phyloP scores from a whole-genome alignment of 176 grass and related monocot species.

The Neostapfia colusana region DNA sequence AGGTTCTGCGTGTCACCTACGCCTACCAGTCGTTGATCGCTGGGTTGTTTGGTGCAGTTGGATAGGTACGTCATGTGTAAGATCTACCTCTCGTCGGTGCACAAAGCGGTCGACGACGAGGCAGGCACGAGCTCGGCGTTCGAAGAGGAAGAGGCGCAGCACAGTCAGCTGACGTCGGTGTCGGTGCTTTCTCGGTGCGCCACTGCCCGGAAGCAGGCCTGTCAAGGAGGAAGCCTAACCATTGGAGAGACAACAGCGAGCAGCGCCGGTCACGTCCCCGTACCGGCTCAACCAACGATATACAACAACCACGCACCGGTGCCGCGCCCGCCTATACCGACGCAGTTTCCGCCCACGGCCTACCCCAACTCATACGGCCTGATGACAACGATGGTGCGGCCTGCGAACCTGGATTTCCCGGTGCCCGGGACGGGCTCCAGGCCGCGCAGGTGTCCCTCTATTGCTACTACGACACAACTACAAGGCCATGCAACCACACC shows the following conservation, averaged over 20 bases:
- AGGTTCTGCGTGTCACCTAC: neutral
- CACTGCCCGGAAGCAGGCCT: neutral
- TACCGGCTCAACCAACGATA: neutral
- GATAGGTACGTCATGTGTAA: conserved; percentile 38
- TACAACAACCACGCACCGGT: neutral
- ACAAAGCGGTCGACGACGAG: neutral
- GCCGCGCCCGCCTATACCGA: neutral
- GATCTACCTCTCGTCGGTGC: conserved; percentile 34
- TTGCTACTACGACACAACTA: conserved; percentile 1
- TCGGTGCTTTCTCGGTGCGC: too few relatives aligned
- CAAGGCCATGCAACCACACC: neutral
- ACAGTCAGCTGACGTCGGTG: too few relatives aligned
- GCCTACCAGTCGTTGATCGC: neutral
- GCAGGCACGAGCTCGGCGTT: neutral
- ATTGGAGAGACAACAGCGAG: neutral
- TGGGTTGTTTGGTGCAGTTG: conserved; percentile 22
- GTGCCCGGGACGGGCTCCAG: neutral
- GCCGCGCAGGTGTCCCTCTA: conserved; percentile 5
- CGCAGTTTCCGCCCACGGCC: neutral
- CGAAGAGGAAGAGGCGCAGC: neutral
- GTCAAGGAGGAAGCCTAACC: neutral
- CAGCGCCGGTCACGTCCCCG: neutral
- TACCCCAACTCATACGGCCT: neutral
- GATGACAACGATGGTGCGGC: neutral
- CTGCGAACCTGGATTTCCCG: neutral